Conservation (phyloP, 75 land plant genomes). For the Pinus albicaulis region DNA sequence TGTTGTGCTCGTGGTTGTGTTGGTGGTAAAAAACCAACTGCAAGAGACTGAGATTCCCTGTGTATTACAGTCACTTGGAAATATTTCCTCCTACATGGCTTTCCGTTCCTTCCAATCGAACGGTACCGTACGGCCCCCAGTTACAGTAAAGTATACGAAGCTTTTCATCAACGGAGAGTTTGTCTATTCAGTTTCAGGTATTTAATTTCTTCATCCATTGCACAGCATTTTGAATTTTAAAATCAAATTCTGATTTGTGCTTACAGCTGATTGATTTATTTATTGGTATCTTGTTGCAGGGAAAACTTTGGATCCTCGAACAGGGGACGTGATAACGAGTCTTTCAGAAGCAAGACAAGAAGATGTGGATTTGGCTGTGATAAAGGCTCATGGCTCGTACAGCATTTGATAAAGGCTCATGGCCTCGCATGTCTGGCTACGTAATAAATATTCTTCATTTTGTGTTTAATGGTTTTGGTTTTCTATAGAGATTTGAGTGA, state of each 20-base stretch:
- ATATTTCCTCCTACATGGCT: too few relatives aligned
- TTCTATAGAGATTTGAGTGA: too few relatives aligned
- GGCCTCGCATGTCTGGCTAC: constrained; percentile 60
- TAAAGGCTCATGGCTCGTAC: constrained; percentile 59
- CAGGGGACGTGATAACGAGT: constrained; percentile 34
- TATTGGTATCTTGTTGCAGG: constrained; percentile 20
- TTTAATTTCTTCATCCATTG: neutral
- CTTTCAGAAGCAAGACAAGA: constrained; percentile 61
- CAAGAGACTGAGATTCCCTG: too few relatives aligned
- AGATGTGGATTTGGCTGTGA: constrained; percentile 66
- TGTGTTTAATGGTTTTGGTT: too few relatives aligned
- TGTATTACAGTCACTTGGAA: too few relatives aligned
- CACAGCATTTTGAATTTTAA: too few relatives aligned
- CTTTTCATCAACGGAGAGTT: constrained; percentile 76
- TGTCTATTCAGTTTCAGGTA: constrained; percentile 80
- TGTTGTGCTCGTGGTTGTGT: too few relatives aligned
- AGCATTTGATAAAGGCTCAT: constrained; percentile 63
- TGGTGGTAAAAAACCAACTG: too few relatives aligned
- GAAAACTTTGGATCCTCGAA: constrained; percentile 63
- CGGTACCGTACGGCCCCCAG: neutral
- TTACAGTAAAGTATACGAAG: constrained; percentile 50
- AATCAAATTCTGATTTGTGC: too few relatives aligned
- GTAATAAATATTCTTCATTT: constrained; percentile 10
- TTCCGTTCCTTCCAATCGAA: too few relatives aligned
- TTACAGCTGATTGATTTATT: too few relatives aligned